phyloP scores from a whole-genome alignment of 2,329 filamentous ascomycete genomes.

The Sclerotinia trifoliorum region DNA sequence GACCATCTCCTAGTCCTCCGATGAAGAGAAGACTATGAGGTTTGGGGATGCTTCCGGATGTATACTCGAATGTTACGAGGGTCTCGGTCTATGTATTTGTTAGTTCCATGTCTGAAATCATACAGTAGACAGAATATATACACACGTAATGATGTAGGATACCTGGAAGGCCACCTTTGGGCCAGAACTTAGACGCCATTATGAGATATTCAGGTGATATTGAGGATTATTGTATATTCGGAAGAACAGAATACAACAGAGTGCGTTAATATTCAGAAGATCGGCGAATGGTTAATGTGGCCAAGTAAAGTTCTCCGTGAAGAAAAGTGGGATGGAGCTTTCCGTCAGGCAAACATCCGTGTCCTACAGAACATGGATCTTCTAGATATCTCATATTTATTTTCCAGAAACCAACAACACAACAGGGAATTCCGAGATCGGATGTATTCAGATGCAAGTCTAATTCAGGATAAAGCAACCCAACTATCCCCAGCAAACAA shows the following conservation, averaged over 20 bases:
- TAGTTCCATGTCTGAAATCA: neutral
- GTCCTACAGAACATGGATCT: neutral
- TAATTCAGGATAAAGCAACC: neutral
- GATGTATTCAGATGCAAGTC: neutral
- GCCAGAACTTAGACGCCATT: constrained; percentile 43
- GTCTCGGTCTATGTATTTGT: constrained; percentile 41
- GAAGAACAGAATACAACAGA: neutral
- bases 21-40: constrained; percentile 52
- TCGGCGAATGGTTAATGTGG: neutral
- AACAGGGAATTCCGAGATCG: neutral
- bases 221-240: neutral
- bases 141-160: constrained; percentile 42
- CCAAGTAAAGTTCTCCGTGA: neutral
- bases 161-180: constrained; percentile 37
- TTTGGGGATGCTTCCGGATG: constrained; percentile 36
- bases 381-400: neutral
- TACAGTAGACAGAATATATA: neutral
- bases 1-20: constrained; percentile 53
- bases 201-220: constrained; percentile 43
- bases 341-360: neutral
- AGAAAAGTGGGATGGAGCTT: constrained; percentile 15
- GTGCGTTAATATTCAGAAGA: neutral
- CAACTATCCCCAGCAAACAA: neutral
- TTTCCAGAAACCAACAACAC: neutral
- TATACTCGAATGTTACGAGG: constrained; percentile 44